A percentile compares a stretch with the other conserved stretches of the same genome.
These are phyloP conservation scores for Hysterium pulicare DNA, from an alignment of 2,329 filamentous ascomycete genomes.

Conservation along the genomic window DNA sequence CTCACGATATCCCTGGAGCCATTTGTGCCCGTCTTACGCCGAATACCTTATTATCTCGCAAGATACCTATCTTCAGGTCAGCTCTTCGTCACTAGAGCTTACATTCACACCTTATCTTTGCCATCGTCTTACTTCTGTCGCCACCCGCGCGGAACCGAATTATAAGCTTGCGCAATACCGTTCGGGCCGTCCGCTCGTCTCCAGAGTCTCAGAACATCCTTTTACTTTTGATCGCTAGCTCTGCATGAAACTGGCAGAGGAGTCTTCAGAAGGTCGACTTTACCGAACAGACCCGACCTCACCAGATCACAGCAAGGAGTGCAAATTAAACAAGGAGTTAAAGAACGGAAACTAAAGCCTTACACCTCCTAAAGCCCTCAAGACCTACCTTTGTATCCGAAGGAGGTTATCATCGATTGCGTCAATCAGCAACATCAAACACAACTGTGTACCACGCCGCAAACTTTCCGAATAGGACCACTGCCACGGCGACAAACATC, in stretches of 20 bases:
- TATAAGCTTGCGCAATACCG: not conserved
- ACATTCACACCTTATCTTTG: not conserved
- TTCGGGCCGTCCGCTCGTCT: not conserved
- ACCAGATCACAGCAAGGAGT: no score
- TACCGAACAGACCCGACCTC: not conserved
- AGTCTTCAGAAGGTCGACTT: not conserved
- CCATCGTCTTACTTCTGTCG: not conserved
- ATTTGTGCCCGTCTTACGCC: not conserved
- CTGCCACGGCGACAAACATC: not conserved
- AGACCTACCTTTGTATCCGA: not conserved
- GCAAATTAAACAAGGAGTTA: no score
- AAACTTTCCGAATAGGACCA: not conserved
- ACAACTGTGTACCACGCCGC: not conserved
- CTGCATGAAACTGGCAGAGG: not conserved
- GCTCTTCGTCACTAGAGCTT: no score
- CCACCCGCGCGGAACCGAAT: not conserved
- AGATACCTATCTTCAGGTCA: no score
- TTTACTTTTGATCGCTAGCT: not conserved
- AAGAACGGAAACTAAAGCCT: no score
- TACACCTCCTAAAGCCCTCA: no score
- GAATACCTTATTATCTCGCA: not conserved
- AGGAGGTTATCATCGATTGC: not conserved
- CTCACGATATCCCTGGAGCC: not conserved
- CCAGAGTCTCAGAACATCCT: not conserved
- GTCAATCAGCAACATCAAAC: not conserved